A percentile compares a stretch with the other conserved stretches of the same genome.
Conservation (phyloP, 495 filamentous ascomycete genomes). For the Aspergillus funiculosus region DNA sequence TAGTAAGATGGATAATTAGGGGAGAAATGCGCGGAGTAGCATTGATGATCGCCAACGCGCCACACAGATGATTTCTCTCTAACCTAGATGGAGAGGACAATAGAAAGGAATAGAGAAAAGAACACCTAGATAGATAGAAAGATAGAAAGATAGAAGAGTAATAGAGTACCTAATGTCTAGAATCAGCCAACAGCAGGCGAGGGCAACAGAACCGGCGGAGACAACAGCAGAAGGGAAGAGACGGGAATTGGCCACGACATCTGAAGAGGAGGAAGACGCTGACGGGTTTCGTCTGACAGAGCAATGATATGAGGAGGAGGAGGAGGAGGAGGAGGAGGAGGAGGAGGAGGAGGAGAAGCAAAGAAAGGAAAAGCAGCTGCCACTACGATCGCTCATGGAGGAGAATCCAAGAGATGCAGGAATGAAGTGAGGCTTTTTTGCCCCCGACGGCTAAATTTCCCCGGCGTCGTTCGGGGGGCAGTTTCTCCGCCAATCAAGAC, state of each 20-base stretch:
- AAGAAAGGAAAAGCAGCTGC: slow-evolving; percentile 2
- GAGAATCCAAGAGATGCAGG: background rate
- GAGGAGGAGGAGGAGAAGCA: slow-evolving; percentile 1
- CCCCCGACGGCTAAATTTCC: slow-evolving; percentile 23
- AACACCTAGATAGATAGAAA: background rate
- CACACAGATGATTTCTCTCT: background rate
- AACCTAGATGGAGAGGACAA: background rate
- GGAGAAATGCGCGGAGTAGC: slow-evolving; percentile 10
- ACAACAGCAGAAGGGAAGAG: too few relatives aligned
- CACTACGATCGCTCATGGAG: too few relatives aligned
- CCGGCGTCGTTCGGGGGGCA: slow-evolving; percentile 15
- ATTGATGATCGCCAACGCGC: slow-evolving; percentile 12
- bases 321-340: background rate
- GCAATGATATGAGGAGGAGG: background rate
- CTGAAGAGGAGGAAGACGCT: too few relatives aligned
- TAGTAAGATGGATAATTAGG: slow-evolving; percentile 10
- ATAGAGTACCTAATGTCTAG: too few relatives aligned
- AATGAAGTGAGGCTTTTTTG: slow-evolving; percentile 6
- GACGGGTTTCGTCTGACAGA: too few relatives aligned
- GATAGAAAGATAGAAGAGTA: background rate
- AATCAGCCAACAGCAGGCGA: too few relatives aligned
- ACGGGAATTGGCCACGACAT: too few relatives aligned
- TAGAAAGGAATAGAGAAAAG: background rate
- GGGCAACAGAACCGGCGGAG: too few relatives aligned
- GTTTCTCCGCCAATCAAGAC: slow-evolving; percentile 40